phyloP scores from a whole-genome alignment of 768 basidiomycete genomes.

The Boletales sp. region DNA sequence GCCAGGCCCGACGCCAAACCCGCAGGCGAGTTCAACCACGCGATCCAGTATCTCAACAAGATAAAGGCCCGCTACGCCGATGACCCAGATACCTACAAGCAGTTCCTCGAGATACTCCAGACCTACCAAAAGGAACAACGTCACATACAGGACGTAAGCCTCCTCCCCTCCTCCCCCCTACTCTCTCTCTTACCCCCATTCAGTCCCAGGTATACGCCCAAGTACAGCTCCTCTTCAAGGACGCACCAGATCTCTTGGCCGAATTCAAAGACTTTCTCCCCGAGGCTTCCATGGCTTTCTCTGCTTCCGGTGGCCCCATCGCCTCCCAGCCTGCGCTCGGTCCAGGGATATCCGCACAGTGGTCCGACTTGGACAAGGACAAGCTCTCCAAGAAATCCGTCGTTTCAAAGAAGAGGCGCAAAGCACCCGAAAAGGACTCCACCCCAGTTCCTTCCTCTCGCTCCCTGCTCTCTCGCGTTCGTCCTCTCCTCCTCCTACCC shows the following conservation, averaged over 20 bases:
- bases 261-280: conserved; percentile 84
- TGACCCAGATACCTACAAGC: conserved; percentile 90
- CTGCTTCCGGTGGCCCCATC: conserved; percentile 42
- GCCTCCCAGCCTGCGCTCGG: conserved; percentile 45
- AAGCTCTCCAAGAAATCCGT: conserved; percentile 42
- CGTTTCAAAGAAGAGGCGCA: conserved; percentile 58
- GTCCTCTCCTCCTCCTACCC: conserved; percentile 17
- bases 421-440: conserved; percentile 62
- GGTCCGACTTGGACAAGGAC: conserved; percentile 40
- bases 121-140: conserved; percentile 84
- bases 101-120: conserved; percentile 85
- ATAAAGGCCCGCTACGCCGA: conserved; percentile 90
- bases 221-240: conserved; percentile 77
- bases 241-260: conserved; percentile 71
- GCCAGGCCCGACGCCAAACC: conserved; percentile 51
- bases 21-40: conserved; percentile 80
- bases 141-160: conserved; percentile 64
- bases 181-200: conserved; percentile 3
- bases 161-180: not conserved
- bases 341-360: conserved; percentile 33
- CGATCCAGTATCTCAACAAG: conserved; percentile 97
- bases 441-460: conserved; percentile 57
- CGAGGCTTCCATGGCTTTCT: conserved; percentile 47
- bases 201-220: conserved; percentile 77
- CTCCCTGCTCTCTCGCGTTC: conserved; percentile 44